These are phyloP conservation scores for Xylaria scruposa DNA, from an alignment of 495 filamentous ascomycete genomes.

Conservation along the genomic window DNA sequence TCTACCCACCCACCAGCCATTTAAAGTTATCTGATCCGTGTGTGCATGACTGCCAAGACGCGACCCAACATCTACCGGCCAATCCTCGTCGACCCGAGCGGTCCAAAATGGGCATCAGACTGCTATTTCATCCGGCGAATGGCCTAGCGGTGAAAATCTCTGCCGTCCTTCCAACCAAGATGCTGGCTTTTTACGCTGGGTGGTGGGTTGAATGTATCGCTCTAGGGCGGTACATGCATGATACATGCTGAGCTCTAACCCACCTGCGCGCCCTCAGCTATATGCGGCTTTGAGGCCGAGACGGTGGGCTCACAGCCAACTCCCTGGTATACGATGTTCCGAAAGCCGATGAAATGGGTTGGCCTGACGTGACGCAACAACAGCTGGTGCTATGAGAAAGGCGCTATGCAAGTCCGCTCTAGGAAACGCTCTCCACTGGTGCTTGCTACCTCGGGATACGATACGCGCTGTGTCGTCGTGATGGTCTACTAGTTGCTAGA, in stretches of 20 bases:
- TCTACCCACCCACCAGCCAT: conserved; percentile 31
- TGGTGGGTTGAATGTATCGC: background rate
- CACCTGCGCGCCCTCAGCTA: background rate
- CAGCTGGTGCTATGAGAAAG: background rate
- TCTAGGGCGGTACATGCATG: conserved; percentile 12
- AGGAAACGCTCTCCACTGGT: conserved; percentile 12
- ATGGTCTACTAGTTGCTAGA: background rate
- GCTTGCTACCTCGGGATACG: conserved; percentile 8
- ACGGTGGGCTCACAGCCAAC: conserved; percentile 6
- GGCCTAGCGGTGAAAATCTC: conserved; percentile 27
- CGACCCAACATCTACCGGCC: conserved; percentile 13
- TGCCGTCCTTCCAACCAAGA: background rate
- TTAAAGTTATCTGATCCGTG: conserved; percentile 61
- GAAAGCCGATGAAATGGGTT: background rate
- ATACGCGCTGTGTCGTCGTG: background rate
- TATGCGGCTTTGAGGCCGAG: background rate
- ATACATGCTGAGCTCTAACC: conserved; percentile 6
- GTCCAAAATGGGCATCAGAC: background rate
- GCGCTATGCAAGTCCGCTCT: background rate
- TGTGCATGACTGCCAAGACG: conserved; percentile 38
- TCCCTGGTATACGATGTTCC: background rate
- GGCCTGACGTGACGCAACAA: background rate
- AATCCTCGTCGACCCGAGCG: conserved; percentile 9
- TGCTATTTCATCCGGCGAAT: conserved; percentile 18
- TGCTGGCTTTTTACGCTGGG: background rate